These are phyloP conservation scores for Scedosporium aurantiacum DNA, from an alignment of 2,329 filamentous ascomycete genomes.

Conservation along the genomic window DNA sequence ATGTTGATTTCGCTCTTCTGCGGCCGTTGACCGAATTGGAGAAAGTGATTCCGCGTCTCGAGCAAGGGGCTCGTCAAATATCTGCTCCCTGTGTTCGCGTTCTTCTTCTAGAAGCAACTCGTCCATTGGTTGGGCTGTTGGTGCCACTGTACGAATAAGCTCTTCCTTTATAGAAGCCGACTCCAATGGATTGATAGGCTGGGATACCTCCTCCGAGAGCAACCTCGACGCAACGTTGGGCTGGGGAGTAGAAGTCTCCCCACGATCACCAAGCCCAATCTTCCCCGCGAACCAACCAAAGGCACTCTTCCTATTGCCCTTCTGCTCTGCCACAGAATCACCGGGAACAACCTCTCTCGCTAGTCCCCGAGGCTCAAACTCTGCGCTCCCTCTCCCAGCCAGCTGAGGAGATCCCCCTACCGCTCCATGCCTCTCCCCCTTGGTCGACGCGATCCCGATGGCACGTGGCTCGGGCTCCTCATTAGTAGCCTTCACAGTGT, in stretches of 20 bases:
- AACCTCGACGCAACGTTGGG: not conserved
- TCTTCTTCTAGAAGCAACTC: not conserved
- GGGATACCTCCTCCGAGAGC: not conserved
- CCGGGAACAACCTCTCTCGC: not conserved
- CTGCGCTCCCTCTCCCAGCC: constrained; percentile 1
- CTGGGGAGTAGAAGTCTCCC: not conserved
- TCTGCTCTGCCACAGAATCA: not conserved
- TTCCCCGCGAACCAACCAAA: constrained; percentile 5
- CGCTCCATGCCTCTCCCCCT: not conserved
- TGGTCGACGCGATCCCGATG: not conserved
- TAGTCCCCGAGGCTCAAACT: not conserved
- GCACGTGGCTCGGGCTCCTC: not conserved
- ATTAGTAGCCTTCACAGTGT: constrained; percentile 7
- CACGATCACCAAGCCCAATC: not conserved
- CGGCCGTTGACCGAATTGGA: not conserved
- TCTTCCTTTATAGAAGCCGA: not conserved
- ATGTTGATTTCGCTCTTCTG: not conserved
- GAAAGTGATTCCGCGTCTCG: not conserved
- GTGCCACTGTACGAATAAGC: not conserved
- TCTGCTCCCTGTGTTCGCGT: not conserved
- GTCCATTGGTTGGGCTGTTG: not conserved
- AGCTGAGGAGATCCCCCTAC: not conserved
- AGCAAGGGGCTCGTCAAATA: not conserved
- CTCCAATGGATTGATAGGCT: not conserved
- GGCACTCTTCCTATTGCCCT: not conserved